Percentiles rank a stretch among this genome's conserved stretches.
Evolutionary conservation across 2,329 filamentous ascomycete species (phyloP).

Genomic region (Diaporthe destruens): DNA sequence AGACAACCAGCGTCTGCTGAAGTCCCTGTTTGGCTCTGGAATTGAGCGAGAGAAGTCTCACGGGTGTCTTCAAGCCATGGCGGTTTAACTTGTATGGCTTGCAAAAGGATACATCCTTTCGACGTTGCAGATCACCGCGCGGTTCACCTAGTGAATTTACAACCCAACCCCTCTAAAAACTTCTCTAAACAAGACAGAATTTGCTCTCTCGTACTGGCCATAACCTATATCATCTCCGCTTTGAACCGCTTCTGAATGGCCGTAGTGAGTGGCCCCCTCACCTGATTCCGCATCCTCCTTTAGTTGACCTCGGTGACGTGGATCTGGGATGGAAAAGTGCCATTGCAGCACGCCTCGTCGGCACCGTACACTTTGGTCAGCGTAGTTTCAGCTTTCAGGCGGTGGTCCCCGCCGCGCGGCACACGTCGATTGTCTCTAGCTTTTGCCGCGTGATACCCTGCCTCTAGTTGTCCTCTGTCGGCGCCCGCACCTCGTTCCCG

Average conservation of each 20-base stretch:
- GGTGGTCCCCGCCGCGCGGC: neutral
- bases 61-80: neutral
- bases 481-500: conserved; percentile 12
- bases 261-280: neutral
- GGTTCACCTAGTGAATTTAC: neutral
- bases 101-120: neutral
- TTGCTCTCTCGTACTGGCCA: neutral
- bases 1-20: neutral
- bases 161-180: neutral
- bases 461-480: conserved; percentile 18
- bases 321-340: neutral
- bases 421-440: conserved; percentile 6
- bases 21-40: neutral
- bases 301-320: conserved; percentile 9
- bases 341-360: conserved; percentile 11
- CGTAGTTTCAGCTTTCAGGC: neutral
- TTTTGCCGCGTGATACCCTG: neutral
- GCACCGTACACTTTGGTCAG: conserved; percentile 3
- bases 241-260: conserved; percentile 4
- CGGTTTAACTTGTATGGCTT: neutral
- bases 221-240: neutral
- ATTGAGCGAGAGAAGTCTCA: neutral
- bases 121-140: neutral
- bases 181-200: conserved; percentile 1
- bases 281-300: neutral